These are phyloP conservation scores for Candida saitoana DNA, from an alignment of 805 yeast species.

Conservation along the genomic window DNA sequence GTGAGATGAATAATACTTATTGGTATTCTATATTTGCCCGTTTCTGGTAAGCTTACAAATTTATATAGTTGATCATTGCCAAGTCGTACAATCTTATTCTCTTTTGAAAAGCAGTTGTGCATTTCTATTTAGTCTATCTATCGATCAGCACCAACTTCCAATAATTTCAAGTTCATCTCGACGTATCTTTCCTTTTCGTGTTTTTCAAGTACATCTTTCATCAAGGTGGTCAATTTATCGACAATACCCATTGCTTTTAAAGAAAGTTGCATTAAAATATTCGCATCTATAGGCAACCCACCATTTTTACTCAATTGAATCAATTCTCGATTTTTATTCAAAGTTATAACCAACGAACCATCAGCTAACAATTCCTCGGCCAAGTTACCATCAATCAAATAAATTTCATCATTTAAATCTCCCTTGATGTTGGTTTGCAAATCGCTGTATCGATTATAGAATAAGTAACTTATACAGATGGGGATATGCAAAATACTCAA, in stretches of 20 bases:
- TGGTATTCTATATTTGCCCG: no score
- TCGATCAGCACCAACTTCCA: conserved; percentile 35
- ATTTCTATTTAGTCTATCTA: no score
- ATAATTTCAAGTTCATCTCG: conserved; percentile 23
- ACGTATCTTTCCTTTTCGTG: conserved; percentile 50
- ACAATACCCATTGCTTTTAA: conserved; percentile 63
- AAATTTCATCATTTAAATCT: conserved; percentile 53
- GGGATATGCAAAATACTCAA: conserved; percentile 86
- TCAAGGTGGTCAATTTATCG: conserved; percentile 58
- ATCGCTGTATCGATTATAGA: conserved; percentile 62
- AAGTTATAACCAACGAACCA: conserved; percentile 78
- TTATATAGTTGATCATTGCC: no score
- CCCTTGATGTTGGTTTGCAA: conserved; percentile 68
- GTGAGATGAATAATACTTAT: no score
- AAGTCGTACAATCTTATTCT: no score
- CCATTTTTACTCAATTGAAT: conserved; percentile 91
- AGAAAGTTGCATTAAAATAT: conserved; percentile 62
- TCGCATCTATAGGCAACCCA: conserved; percentile 77
- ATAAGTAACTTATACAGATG: conserved; percentile 82
- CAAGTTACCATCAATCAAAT: conserved; percentile 69
- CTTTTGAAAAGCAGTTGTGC: no score
- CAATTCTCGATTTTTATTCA: conserved; percentile 85
- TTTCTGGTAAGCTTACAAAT: no score
- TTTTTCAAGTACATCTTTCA: conserved; percentile 49
- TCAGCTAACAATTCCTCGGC: conserved; percentile 74